Percentiles rank a stretch among this genome's conserved stretches.
Evolutionary conservation across 495 filamentous ascomycete genomes (phyloP).

Genomic region (Zalerion maritima): DNA sequence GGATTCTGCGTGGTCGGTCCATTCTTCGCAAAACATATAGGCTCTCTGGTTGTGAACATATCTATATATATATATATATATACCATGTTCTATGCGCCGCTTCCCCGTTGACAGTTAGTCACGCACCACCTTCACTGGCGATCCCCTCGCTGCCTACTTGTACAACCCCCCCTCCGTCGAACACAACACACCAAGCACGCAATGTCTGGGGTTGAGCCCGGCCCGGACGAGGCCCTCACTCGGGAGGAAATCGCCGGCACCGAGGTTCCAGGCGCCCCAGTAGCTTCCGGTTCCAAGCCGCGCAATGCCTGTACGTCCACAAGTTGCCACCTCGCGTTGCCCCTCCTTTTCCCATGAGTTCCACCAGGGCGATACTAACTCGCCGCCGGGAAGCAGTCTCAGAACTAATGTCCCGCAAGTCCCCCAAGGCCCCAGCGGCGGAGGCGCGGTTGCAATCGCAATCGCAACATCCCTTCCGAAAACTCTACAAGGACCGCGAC

Average conservation of each 20-base stretch:
- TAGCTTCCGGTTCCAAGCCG: slow-evolving; percentile 3
- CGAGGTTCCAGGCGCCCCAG: too few relatives aligned
- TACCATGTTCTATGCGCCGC: too few relatives aligned
- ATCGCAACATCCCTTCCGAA: slow-evolving; percentile 15
- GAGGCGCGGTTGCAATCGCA: slow-evolving; percentile 5
- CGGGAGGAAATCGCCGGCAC: slow-evolving; percentile 15
- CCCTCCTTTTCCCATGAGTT: background rate
- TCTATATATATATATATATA: too few relatives aligned
- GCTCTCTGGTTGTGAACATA: too few relatives aligned
- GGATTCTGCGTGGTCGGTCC: too few relatives aligned
- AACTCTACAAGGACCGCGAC: slow-evolving; percentile 35
- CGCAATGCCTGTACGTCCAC: slow-evolving; percentile 17
- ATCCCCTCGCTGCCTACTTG: too few relatives aligned
- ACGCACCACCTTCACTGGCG: too few relatives aligned
- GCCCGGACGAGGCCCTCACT: slow-evolving; percentile 15
- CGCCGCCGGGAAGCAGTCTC: slow-evolving; percentile 27
- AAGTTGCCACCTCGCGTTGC: background rate
- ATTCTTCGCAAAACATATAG: too few relatives aligned
- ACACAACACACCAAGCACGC: background rate
- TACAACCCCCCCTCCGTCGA: too few relatives aligned
- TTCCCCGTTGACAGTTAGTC: too few relatives aligned
- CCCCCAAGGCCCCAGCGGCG: slow-evolving; percentile 23
- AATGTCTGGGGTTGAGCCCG: slow-evolving; percentile 12
- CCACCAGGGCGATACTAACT: background rate
- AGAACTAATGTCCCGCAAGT: slow-evolving; percentile 53